Evolutionary conservation across 2,329 filamentous ascomycete species (phyloP).

Genomic region (Alternaria ventricosa): DNA sequence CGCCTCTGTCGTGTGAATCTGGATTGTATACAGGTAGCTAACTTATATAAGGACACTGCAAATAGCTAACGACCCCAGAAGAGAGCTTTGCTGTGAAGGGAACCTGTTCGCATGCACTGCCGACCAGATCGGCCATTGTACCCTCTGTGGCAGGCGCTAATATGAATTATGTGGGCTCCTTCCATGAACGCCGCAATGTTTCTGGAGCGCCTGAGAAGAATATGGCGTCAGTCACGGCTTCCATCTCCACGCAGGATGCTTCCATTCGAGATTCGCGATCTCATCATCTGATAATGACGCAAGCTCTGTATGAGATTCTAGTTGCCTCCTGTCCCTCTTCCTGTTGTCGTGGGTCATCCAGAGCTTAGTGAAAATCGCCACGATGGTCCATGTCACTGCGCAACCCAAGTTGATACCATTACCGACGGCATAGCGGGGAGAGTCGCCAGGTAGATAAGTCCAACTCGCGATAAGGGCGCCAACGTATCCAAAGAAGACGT

Average conservation of each 20-base stretch:
- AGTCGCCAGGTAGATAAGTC: conserved; percentile 66
- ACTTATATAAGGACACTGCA: background rate
- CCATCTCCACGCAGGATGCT: conserved; percentile 68
- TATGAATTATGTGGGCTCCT: background rate
- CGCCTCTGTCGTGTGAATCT: background rate
- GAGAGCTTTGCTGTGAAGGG: background rate
- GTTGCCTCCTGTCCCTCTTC: conserved; percentile 59
- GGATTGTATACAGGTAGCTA: background rate
- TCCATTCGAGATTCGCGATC: conserved; percentile 68
- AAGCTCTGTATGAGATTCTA: conserved; percentile 57
- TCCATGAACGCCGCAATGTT: background rate
- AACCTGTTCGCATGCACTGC: background rate
- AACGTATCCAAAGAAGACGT: conserved; percentile 70
- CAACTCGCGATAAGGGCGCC: conserved; percentile 70
- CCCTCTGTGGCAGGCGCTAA: background rate
- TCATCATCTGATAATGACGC: conserved; percentile 59
- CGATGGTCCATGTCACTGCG: conserved; percentile 5
- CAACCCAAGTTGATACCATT: conserved; percentile 56
- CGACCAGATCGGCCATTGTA: background rate
- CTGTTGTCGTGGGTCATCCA: conserved; percentile 70
- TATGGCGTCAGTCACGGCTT: conserved; percentile 33
- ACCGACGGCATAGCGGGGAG: conserved; percentile 68
- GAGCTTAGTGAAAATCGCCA: conserved; percentile 48
- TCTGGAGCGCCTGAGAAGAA: background rate
- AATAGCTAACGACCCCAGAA: background rate